Evolutionary conservation across 192 early-diverging fungal genomes (phyloP).

Genomic region (Gorgonomyces haynaldii): DNA sequence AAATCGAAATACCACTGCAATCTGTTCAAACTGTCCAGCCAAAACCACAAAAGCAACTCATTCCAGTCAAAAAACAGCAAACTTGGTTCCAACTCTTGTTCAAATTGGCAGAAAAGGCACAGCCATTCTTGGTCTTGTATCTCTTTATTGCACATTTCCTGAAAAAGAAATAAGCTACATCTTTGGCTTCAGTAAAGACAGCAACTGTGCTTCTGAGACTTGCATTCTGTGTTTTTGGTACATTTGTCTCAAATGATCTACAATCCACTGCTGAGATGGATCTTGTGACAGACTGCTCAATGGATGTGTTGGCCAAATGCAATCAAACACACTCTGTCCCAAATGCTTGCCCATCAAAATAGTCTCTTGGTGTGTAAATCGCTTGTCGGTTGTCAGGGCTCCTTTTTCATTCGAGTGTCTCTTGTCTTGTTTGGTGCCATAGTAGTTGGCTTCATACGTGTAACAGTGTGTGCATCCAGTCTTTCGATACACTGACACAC

Average conservation of each 20-base stretch:
- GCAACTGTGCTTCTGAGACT: too few species aligned
- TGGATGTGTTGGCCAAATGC: slow-evolving; percentile 1
- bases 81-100: not conserved
- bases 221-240: too few species aligned
- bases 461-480: slow-evolving; percentile 10
- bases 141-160: not conserved
- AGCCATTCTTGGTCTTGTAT: not conserved
- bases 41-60: slow-evolving; percentile 1
- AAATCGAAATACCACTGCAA: too few species aligned
- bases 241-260: too few species aligned
- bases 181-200: too few species aligned
- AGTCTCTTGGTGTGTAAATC: not conserved
- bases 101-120: not conserved
- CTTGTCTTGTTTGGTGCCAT: slow-evolving; percentile 6
- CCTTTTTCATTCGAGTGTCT: too few species aligned
- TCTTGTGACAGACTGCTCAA: too few species aligned
- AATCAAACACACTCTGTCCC: not conserved
- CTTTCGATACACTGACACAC: slow-evolving; percentile 8
- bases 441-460: slow-evolving; percentile 21
- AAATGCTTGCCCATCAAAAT: slow-evolving; percentile 5
- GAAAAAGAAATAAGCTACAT: too few species aligned
- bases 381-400: not conserved
- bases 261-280: too few species aligned
- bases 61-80: not conserved
- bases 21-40: too few species aligned